A percentile compares a stretch with the other conserved stretches of the same genome.
Conservation (phyloP, 306 rosid genomes). For the Clitoria ternatea region DNA sequence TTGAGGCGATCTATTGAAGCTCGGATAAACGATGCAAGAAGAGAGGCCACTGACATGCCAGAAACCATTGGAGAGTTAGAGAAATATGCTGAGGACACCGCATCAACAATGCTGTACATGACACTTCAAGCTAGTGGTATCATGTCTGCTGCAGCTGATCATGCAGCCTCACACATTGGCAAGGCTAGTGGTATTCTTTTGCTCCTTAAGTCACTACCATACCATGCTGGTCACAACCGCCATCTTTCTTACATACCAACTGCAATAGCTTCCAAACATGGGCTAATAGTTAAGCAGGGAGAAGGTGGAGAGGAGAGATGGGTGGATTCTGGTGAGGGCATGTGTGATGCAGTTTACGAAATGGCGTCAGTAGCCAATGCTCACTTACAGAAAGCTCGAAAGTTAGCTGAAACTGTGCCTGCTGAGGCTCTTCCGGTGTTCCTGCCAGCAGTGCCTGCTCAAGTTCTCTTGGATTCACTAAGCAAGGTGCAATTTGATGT, state of each 20-base stretch:
- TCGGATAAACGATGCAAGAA: slow-evolving; percentile 66
- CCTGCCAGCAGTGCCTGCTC: slow-evolving; percentile 73
- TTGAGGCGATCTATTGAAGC: slow-evolving; percentile 73
- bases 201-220: slow-evolving; percentile 66
- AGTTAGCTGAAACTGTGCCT: slow-evolving; percentile 59
- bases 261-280: slow-evolving; percentile 65
- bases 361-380: slow-evolving; percentile 78
- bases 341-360: slow-evolving; percentile 72
- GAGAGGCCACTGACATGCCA: slow-evolving; percentile 59
- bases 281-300: slow-evolving; percentile 52
- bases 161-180: slow-evolving; percentile 89
- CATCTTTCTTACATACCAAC: slow-evolving; percentile 71
- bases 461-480: slow-evolving; percentile 63
- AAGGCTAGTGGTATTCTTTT: slow-evolving; percentile 85
- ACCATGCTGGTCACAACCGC: slow-evolving; percentile 62
- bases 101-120: slow-evolving; percentile 63
- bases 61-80: slow-evolving; percentile 59
- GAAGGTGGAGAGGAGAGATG: slow-evolving; percentile 43
- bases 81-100: slow-evolving; percentile 75
- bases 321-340: slow-evolving; percentile 63
- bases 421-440: slow-evolving; percentile 72
- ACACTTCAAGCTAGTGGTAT: slow-evolving; percentile 74
- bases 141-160: slow-evolving; percentile 72
- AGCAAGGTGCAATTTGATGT: slow-evolving; percentile 63
- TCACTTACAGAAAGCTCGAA: slow-evolving; percentile 72